phyloP scores from a whole-genome alignment of 768 basidiomycete species.

The Macrolepiota dolichaula region DNA sequence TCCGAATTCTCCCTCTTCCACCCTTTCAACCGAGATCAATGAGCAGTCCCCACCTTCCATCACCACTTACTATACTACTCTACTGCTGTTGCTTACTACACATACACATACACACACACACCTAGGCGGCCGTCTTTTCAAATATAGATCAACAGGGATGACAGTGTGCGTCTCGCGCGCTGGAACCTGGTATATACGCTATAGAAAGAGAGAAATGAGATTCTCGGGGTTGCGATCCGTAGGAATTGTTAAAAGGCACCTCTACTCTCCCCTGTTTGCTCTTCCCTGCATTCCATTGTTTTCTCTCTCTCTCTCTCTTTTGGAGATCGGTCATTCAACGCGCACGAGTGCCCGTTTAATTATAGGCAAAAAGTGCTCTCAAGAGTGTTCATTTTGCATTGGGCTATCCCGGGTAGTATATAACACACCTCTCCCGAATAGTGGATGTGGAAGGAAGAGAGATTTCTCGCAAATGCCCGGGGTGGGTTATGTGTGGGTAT shows the following conservation, averaged over 20 bases:
- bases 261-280: conserved; percentile 3
- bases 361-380: neutral
- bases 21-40: neutral
- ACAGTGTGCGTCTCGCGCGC: neutral
- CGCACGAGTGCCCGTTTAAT: neutral
- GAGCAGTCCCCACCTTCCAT: neutral
- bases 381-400: neutral
- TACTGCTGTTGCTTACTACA: no score
- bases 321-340: conserved; percentile 1
- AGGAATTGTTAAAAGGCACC: conserved; percentile 7
- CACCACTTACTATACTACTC: conserved; percentile 1
- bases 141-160: neutral
- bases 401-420: neutral
- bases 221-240: no score
- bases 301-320: no score
- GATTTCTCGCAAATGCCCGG: neutral
- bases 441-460: no score
- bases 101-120: no score
- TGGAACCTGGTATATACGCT: neutral
- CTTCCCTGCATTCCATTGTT: neutral
- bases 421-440: no score
- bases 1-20: neutral
- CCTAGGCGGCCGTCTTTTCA: neutral
- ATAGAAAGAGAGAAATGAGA: no score
- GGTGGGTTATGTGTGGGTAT: no score